phyloP scores from a whole-genome alignment of 1,284 basidiomycete species.

The Coniferiporia weirii region DNA sequence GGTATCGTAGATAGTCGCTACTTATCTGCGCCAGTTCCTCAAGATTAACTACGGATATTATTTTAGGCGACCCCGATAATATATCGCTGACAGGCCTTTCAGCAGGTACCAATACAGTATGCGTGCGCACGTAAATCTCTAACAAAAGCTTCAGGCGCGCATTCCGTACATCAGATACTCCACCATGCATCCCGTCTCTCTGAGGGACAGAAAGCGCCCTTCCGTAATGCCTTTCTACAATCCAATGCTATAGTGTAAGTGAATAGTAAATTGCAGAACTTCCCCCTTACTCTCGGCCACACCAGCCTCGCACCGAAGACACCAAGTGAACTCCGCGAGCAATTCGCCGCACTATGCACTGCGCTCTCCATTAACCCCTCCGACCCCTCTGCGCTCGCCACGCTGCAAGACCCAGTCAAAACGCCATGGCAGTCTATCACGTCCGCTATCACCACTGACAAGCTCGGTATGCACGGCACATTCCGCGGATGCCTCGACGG shows the following conservation, averaged over 20 bases:
- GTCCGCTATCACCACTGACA: conserved; percentile 50
- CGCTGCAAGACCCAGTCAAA: conserved; percentile 43
- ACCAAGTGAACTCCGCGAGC: conserved; percentile 48
- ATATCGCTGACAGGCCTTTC: conserved; percentile 64
- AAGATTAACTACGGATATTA: neutral
- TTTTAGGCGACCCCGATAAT: conserved; percentile 47
- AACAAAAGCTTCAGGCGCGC: conserved; percentile 45
- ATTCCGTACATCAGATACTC: conserved; percentile 70
- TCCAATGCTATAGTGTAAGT: conserved; percentile 68
- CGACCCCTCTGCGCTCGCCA: conserved; percentile 40
- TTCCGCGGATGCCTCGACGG: conserved; percentile 64
- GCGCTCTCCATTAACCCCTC: conserved; percentile 51
- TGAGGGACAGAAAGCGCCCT: conserved; percentile 50
- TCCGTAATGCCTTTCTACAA: conserved; percentile 59
- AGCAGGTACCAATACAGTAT: conserved; percentile 42
- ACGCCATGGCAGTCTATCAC: conserved; percentile 48
- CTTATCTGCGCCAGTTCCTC: neutral
- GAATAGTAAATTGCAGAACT: neutral
- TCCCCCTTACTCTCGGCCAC: neutral
- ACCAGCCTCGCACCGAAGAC: conserved; percentile 49
- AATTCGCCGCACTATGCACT: conserved; percentile 56
- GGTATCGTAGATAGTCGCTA: conserved; percentile 32
- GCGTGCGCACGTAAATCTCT: neutral
- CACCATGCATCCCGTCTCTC: conserved; percentile 67
- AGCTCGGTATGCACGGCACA: conserved; percentile 50